Evolutionary conservation across 176 grass and related monocot genomes (phyloP).

Genomic region (Rhynchospora breviuscula): DNA sequence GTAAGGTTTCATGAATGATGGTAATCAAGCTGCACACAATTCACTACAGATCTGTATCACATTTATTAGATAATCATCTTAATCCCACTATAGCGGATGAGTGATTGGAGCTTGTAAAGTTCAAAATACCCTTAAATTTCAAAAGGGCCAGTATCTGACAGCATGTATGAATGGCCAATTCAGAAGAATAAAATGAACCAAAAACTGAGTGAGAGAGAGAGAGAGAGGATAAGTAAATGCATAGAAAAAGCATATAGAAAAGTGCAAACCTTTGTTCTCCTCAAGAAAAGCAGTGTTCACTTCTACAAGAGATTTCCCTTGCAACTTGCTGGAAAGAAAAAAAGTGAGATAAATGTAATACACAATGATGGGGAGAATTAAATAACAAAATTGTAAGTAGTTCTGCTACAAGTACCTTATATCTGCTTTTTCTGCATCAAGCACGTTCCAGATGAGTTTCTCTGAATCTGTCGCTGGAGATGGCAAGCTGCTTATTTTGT

Average conservation of each 20-base stretch:
- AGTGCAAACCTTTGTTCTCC: constrained; percentile 62
- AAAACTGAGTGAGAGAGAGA: neutral
- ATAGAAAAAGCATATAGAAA: neutral
- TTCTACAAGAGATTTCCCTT: constrained; percentile 78
- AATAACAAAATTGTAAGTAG: constrained; percentile 1
- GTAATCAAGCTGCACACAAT: too few species aligned
- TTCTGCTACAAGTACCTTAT: constrained; percentile 53
- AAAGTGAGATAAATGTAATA: constrained; percentile 1
- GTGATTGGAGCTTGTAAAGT: neutral
- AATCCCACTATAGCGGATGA: neutral
- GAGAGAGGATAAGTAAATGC: neutral
- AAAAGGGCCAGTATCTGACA: neutral
- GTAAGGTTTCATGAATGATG: too few species aligned
- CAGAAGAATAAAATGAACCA: neutral
- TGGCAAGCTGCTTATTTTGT: constrained; percentile 64
- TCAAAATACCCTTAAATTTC: neutral
- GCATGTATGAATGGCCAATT: neutral
- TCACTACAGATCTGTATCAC: too few species aligned
- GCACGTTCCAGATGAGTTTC: constrained; percentile 81
- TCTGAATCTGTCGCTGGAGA: constrained; percentile 70
- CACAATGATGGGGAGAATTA: neutral
- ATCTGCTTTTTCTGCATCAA: constrained; percentile 73
- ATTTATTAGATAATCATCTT: neutral
- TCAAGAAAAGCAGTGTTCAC: constrained; percentile 74
- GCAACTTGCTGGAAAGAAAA: constrained; percentile 63